These are phyloP conservation scores for Omphalea diandra DNA, from an alignment of 441 rosid genomes.

Conservation along the genomic window DNA sequence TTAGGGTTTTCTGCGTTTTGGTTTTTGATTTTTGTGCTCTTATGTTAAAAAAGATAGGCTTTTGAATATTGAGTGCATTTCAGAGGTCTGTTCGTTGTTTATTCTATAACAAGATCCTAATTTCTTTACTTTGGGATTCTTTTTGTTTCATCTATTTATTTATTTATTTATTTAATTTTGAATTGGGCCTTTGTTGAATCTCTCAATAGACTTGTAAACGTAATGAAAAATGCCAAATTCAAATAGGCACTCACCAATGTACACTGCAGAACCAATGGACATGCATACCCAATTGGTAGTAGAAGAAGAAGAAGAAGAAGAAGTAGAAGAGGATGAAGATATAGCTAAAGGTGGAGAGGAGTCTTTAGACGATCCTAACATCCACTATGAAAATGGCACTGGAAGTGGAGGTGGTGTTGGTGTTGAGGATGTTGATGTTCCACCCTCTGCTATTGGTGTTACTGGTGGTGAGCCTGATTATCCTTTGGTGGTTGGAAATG, in stretches of 20 bases:
- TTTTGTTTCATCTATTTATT: background rate
- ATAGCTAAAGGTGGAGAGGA: conserved; percentile 31
- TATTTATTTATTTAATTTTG: background rate
- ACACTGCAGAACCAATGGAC: conserved; percentile 29
- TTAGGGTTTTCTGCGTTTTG: background rate
- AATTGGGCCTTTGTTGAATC: background rate
- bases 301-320: conserved; percentile 37
- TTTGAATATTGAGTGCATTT: background rate
- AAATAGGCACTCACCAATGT: conserved; percentile 22
- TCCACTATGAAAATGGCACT: conserved; percentile 30
- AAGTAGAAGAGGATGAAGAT: conserved; percentile 37
- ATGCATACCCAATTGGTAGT: conserved; percentile 25
- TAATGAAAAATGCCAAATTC: conserved; percentile 32
- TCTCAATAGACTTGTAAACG: background rate
- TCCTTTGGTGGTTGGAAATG: conserved; percentile 25
- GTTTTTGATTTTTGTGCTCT: background rate
- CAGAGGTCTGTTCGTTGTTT: background rate
- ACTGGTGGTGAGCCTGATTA: conserved; percentile 28
- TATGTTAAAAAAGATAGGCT: background rate
- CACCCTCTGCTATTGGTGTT: conserved; percentile 22
- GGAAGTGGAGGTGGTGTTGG: conserved; percentile 25
- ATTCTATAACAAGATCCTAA: background rate
- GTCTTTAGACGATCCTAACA: conserved; percentile 35
- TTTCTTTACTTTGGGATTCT: background rate
- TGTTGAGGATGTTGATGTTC: too few species aligned